Evolutionary conservation across 2,329 filamentous ascomycete species (phyloP), one percentile per base, ranked within the genome.

Genomic region (Aaosphaeria pasadenensis): DNA sequence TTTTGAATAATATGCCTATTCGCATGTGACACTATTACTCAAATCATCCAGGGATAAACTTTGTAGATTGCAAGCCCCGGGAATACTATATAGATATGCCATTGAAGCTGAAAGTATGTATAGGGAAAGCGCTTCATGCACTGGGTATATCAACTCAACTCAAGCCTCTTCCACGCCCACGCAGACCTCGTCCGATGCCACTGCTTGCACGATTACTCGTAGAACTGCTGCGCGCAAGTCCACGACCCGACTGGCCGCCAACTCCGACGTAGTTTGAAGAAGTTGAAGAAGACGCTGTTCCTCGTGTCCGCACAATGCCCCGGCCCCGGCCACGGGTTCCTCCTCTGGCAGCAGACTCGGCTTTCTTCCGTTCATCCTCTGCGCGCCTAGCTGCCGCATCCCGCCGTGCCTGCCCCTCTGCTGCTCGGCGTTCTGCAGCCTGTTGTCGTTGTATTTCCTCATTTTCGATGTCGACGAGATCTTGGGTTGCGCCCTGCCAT

Each of bases 401-500:
- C 45, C 85, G 81, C 49, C 89, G 81, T 52, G 86, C 82, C 67
- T 94, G 88, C 49, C 94, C 87, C 63, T 95, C 91, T 3, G 81
- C 81, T 41, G 86, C 87, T 43, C 84, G 82, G 51, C 89, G 81
- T 70, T 95, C 87, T 1, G 84, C 87, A 41, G 88, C 89, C 59
- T 90, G 86, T 64, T 89, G 87, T 60, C 83, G 85, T 52, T 85
- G 75, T 9, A 84, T 68, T 3, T 84, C 84, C 66, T 97, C 92
- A 46, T 85, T 86, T 70, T 97, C 92, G 47, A 91, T 82, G 51
- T 95, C 90, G n/a, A 83, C 79, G 36, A 96, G 72, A 71, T 99
- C 94, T 63, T 91, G 85, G 4, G 84, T 88, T 30, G 91, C 88
- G 48, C 94, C 94, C 64, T 92, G 87, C 91, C 92, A 99, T 49